Percentiles rank a stretch among this genome's conserved stretches.
These are phyloP conservation scores for Purpureocillium lavendulum DNA, from an alignment of 2,329 filamentous ascomycete species.

Conservation along the genomic window DNA sequence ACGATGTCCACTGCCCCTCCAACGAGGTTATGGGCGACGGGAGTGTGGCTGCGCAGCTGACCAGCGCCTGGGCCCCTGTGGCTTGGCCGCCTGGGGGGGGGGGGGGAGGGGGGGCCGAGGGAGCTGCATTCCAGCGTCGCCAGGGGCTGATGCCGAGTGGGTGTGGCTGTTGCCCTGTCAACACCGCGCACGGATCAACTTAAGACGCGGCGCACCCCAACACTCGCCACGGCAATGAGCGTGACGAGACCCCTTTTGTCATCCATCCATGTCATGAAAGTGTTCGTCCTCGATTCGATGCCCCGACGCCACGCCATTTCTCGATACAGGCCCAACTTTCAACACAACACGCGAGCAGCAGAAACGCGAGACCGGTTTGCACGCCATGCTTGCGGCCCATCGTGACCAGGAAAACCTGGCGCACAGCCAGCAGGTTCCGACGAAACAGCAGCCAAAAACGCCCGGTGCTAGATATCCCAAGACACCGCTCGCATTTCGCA, in stretches of 20 bases:
- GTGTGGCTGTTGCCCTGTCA: slow-evolving; percentile 20
- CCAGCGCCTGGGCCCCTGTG: slow-evolving; percentile 14
- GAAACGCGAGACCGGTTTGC: no score
- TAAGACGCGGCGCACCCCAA: slow-evolving; percentile 11
- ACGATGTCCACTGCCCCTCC: slow-evolving; percentile 29
- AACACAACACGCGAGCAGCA: no score
- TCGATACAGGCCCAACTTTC: no score
- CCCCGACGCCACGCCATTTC: not conserved
- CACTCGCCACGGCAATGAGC: slow-evolving; percentile 2
- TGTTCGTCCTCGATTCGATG: no score
- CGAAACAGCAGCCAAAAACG: slow-evolving; percentile 76
- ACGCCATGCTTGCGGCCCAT: slow-evolving; percentile 63
- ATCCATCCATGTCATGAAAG: no score
- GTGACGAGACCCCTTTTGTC: no score
- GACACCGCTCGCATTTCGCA: slow-evolving; percentile 71
- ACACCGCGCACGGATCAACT: slow-evolving; percentile 3
- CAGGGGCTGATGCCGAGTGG: no score
- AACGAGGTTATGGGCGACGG: slow-evolving; percentile 14
- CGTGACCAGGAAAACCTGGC: slow-evolving; percentile 85
- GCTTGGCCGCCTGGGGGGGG: slow-evolving; percentile 11
- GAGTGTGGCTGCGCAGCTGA: not conserved
- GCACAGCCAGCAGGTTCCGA: slow-evolving; percentile 62
- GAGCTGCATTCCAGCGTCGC: no score
- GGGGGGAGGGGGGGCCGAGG: no score
- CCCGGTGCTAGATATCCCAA: slow-evolving; percentile 69